Evolutionary conservation across 306 rosid species (phyloP).

Genomic region (Arachis hypogaea): DNA sequence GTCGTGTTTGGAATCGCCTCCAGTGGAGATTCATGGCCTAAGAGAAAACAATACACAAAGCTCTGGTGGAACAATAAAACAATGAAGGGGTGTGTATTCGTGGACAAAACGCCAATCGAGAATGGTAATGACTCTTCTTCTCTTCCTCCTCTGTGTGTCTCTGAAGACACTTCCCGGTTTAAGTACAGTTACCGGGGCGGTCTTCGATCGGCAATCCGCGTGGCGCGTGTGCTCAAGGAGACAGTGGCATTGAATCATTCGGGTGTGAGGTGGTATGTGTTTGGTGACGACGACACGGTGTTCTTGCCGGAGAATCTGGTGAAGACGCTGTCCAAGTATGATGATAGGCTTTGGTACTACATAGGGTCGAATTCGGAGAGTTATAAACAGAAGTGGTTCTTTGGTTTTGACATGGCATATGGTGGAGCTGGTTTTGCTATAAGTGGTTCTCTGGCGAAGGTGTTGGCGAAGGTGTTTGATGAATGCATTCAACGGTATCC

Average conservation of each 20-base stretch:
- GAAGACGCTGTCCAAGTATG: slow-evolving; percentile 68
- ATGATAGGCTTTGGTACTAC: slow-evolving; percentile 65
- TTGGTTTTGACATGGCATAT: slow-evolving; percentile 66
- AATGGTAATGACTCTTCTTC: slow-evolving; percentile 24
- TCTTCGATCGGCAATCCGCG: slow-evolving; percentile 54
- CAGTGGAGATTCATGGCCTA: slow-evolving; percentile 54
- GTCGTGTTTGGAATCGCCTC: slow-evolving; percentile 80
- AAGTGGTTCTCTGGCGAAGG: slow-evolving; percentile 57
- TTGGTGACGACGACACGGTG: slow-evolving; percentile 78
- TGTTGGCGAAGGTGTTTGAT: slow-evolving; percentile 60
- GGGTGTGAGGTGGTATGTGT: slow-evolving; percentile 72
- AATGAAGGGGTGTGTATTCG: slow-evolving; percentile 66
- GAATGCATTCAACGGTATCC: slow-evolving; percentile 66
- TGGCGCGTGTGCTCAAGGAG: slow-evolving; percentile 69
- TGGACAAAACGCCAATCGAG: slow-evolving; percentile 46
- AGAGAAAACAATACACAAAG: slow-evolving; percentile 52
- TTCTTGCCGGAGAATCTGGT: slow-evolving; percentile 68
- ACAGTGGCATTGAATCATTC: slow-evolving; percentile 55
- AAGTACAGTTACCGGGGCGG: slow-evolving; percentile 57
- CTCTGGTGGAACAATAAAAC: slow-evolving; percentile 60
- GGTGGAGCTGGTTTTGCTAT: slow-evolving; percentile 81
- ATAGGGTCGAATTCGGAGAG: slow-evolving; percentile 67
- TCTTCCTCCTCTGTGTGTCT: slow-evolving; percentile 60
- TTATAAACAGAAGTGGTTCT: slow-evolving; percentile 45
- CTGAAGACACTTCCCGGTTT: slow-evolving; percentile 60